Base-by-base conservation (phyloP, 1,284 basidiomycete genomes). In the Ustilago hordei region DNA sequence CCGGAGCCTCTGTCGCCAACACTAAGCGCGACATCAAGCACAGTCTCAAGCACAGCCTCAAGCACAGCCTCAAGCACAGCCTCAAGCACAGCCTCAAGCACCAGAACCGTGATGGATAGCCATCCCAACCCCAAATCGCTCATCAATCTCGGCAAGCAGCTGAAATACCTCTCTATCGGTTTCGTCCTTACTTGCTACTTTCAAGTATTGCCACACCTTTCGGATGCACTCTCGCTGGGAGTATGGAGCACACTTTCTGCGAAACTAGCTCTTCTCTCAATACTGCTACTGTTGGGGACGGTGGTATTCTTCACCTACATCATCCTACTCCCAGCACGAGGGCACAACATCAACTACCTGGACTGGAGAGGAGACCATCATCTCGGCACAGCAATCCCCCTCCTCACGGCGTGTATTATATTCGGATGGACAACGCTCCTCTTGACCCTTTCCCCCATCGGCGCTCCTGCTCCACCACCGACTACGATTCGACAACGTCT, bases 101-200 rank as follows among this genome's bases (percentile, higher is more conserved):
- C 67, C 1, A 55, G 68, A 0, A 71, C 69, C 34, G 63, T 76
- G 8, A 62, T 69, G 47, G 65, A 71, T 8, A n/a, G 55, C 17
- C 60, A 65, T 17, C 56, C 69, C 4, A 69, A 71, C 28, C 61
- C 69, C 11, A 69, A 72, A 55, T 69, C 69, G 13, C 35, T 73
- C 5, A 39, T 66, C 41, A 81, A 81, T 55, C 58, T 79, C 12
- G 54, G 56, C 64, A 81, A 81, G 53, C 79, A 81, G 53, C 55
- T 75, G 60, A 81, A 81, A 56, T 79, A 75, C 53, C 59, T 79
- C 38, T 48, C 52, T 17, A 68, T 72, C 45, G 76, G 79, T 17
- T 43, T 62, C 1, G 35, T 58, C 23, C 41, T 70, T 9, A 43
- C 58, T 1, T 53, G 54, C 19, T 81, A 79, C 57, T 75, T 81